phyloP scores from a whole-genome alignment of 176 grass and related monocot species.

The Poa pratensis region DNA sequence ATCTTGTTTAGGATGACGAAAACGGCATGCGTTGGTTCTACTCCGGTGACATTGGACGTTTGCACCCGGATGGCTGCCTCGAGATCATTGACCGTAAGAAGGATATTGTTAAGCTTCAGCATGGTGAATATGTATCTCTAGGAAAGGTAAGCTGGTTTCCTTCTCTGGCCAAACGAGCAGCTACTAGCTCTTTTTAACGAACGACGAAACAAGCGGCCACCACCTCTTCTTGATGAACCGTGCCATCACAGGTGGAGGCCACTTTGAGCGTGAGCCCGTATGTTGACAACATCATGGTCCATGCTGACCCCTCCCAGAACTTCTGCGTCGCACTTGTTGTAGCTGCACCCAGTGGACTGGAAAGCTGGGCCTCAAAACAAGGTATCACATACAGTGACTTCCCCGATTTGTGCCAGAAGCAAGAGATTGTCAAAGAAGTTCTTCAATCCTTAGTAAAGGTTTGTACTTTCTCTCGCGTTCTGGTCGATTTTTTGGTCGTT shows the following conservation, averaged over 20 bases:
- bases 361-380: slow-evolving; percentile 76
- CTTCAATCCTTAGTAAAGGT: slow-evolving; percentile 78
- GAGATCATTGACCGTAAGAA: slow-evolving; percentile 98
- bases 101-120: slow-evolving; percentile 96
- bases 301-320: slow-evolving; percentile 80
- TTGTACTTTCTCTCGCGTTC: slow-evolving; percentile 5
- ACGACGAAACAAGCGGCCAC: background rate
- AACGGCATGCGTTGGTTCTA: slow-evolving; percentile 93
- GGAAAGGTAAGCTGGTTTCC: slow-evolving; percentile 67
- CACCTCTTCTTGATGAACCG: background rate
- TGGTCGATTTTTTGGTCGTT: background rate
- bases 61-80: slow-evolving; percentile 90
- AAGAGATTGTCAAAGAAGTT: slow-evolving; percentile 81
- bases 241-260: slow-evolving; percentile 73
- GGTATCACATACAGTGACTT: slow-evolving; percentile 51
- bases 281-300: slow-evolving; percentile 88
- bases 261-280: slow-evolving; percentile 70
- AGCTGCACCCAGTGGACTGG: slow-evolving; percentile 51
- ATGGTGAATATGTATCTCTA: slow-evolving; percentile 97
- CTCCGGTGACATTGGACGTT: slow-evolving; percentile 80
- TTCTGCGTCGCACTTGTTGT: slow-evolving; percentile 78
- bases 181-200: background rate
- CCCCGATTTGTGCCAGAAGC: slow-evolving; percentile 68
- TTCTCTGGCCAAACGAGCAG: background rate
- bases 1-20: slow-evolving; percentile 71